Evolutionary conservation across 1,139 yeast genomes (phyloP).

Genomic region (Casaregolazyma suthepensis): DNA sequence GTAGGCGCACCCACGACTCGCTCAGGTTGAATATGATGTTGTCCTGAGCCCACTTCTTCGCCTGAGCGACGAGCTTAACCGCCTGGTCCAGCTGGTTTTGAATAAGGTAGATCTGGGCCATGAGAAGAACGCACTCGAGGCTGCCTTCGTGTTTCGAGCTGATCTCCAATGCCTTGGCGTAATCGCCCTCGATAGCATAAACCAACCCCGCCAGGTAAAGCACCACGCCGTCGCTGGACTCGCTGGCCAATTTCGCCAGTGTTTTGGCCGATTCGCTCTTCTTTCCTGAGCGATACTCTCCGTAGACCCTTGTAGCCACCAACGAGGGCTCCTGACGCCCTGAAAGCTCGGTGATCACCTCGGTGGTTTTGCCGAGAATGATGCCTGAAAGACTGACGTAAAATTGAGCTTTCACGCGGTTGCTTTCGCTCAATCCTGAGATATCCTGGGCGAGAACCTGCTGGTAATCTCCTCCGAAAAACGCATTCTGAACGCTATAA

Average conservation of each 20-base stretch:
- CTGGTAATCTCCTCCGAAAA: slow-evolving; percentile 36
- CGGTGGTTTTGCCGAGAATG: slow-evolving; percentile 30
- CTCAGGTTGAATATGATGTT: slow-evolving; percentile 60
- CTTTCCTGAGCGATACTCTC: slow-evolving; percentile 18
- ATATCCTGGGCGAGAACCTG: slow-evolving; percentile 30
- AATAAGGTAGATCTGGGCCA: slow-evolving; percentile 33
- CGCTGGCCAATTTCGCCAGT: slow-evolving; percentile 18
- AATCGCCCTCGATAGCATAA: slow-evolving; percentile 26
- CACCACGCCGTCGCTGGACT: slow-evolving; percentile 24
- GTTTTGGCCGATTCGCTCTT: slow-evolving; percentile 24
- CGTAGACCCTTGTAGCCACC: slow-evolving; percentile 19
- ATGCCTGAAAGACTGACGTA: slow-evolving; percentile 34
- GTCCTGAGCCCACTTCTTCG: slow-evolving; percentile 54
- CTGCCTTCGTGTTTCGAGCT: slow-evolving; percentile 29
- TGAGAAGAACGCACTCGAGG: slow-evolving; percentile 34
- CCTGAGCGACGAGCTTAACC: slow-evolving; percentile 28
- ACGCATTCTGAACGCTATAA: slow-evolving; percentile 35
- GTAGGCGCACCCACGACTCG: slow-evolving; percentile 59
- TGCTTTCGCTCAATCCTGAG: slow-evolving; percentile 21
- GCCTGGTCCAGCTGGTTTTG: slow-evolving; percentile 34
- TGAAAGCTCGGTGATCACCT: slow-evolving; percentile 26
- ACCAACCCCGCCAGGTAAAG: slow-evolving; percentile 33
- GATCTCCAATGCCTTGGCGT: slow-evolving; percentile 32
- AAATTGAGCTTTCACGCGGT: slow-evolving; percentile 27
- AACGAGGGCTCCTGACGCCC: slow-evolving; percentile 20